Conservation (phyloP, 805 yeast genomes). For the Gaillardinia entomophila region DNA sequence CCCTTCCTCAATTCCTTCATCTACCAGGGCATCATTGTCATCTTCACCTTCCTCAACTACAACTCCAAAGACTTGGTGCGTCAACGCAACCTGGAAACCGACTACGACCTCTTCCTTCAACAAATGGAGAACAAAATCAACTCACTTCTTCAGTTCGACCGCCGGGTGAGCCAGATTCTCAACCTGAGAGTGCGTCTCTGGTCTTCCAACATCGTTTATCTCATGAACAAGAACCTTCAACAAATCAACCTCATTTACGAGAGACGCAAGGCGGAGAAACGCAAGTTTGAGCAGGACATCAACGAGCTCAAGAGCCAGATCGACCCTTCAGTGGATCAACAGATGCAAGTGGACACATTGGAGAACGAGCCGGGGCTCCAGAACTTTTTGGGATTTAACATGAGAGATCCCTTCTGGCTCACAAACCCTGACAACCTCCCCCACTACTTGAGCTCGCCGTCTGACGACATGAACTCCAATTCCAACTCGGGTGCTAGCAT, state of each 20-base stretch:
- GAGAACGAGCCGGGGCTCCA: constrained; percentile 18
- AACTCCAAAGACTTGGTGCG: constrained; percentile 30
- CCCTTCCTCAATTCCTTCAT: constrained; percentile 46
- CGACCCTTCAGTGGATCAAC: constrained; percentile 1
- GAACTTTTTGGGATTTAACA: constrained; percentile 34
- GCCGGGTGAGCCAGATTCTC: constrained; percentile 13
- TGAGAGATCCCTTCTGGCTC: constrained; percentile 48
- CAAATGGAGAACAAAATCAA: constrained; percentile 17
- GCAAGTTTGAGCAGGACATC: constrained; percentile 3
- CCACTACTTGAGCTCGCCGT: constrained; percentile 16
- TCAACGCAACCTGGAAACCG: constrained; percentile 9
- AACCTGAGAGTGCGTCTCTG: constrained; percentile 19
- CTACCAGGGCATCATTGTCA: constrained; percentile 48
- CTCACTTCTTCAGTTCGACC: constrained; percentile 17
- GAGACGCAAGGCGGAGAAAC: constrained; percentile 8
- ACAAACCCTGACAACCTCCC: constrained; percentile 45
- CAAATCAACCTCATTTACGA: constrained; percentile 20
- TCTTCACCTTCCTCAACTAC: constrained; percentile 43
- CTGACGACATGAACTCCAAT: constrained; percentile 2
- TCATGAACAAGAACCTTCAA: constrained; percentile 24
- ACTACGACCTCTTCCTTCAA: constrained; percentile 13
- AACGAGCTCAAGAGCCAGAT: constrained; percentile 1
- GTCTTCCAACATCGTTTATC: constrained; percentile 28
- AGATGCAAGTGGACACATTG: constrained; percentile 1
- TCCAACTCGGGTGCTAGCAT: not conserved